Percentiles rank a stretch among this genome's conserved stretches.
Evolutionary conservation across 371 early-diverging fungal genomes (phyloP).

Genomic region (Mortierella sp.): DNA sequence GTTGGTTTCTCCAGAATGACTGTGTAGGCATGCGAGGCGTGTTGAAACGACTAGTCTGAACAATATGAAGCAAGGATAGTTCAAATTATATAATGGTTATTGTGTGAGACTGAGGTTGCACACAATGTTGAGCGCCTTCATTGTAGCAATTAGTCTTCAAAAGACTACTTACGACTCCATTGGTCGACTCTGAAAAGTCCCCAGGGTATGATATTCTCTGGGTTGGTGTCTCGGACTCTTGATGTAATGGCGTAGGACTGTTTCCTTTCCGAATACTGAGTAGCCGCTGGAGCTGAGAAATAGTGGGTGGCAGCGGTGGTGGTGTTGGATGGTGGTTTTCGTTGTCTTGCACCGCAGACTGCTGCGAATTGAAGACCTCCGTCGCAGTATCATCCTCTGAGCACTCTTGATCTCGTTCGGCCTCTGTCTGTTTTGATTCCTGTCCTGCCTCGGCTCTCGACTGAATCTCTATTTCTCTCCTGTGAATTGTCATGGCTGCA

Average conservation of each 20-base stretch:
- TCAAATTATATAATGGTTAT: neutral
- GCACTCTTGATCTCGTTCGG: neutral
- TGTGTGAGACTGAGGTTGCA: too few relatives aligned
- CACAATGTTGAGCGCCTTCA: too few relatives aligned
- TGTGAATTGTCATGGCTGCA: conserved; percentile 24
- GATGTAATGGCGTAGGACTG: neutral
- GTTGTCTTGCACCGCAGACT: neutral
- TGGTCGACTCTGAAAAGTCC: neutral
- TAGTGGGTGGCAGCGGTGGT: conserved; percentile 17
- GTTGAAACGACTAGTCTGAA: conserved; percentile 2
- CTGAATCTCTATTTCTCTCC: conserved; percentile 12
- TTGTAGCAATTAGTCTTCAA: neutral
- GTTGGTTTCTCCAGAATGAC: neutral
- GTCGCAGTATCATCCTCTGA: neutral
- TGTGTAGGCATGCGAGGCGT: conserved; percentile 44
- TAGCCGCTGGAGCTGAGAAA: conserved; percentile 37
- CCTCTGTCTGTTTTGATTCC: neutral
- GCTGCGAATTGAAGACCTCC: neutral
- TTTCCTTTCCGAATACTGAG: conserved; percentile 17
- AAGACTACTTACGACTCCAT: neutral
- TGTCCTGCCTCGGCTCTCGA: neutral
- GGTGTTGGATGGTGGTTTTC: neutral
- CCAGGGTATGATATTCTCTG: neutral
- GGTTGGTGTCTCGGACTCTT: neutral
- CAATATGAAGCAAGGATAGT: neutral